Evolutionary conservation across 345 rosid genomes (phyloP).

Genomic region (Camelina neglecta): DNA sequence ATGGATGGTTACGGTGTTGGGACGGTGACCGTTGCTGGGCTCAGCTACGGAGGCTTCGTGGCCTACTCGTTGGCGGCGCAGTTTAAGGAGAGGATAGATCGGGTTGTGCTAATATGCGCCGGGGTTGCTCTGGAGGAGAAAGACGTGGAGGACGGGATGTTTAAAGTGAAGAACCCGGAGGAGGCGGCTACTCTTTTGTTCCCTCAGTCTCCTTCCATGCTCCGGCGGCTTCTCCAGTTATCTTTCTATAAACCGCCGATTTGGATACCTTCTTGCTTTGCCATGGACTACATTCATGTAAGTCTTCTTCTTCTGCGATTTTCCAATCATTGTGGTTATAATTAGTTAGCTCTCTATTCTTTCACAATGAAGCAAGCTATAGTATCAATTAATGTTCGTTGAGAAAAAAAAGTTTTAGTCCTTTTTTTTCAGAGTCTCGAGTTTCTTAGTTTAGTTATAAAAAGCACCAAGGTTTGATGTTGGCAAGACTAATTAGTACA

Average conservation of each 20-base stretch:
- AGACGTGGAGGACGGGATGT: constrained; percentile 74
- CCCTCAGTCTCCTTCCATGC: constrained; percentile 69
- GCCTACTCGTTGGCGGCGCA: constrained; percentile 82
- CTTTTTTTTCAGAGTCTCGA: background rate
- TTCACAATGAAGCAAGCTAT: background rate
- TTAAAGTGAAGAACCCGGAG: constrained; percentile 61
- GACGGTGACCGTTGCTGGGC: constrained; percentile 63
- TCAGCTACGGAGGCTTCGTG: constrained; percentile 90
- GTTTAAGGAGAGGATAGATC: constrained; percentile 66
- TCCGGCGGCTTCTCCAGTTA: constrained; percentile 53
- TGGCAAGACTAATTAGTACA: background rate
- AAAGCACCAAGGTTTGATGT: constrained; percentile 9
- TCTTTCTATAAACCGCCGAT: constrained; percentile 74
- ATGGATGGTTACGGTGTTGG: constrained; percentile 58
- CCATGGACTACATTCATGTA: constrained; percentile 68
- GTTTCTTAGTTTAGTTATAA: constrained; percentile 9
- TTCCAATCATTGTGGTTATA: no score
- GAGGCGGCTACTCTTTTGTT: constrained; percentile 62
- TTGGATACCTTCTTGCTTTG: constrained; percentile 70
- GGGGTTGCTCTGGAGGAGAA: constrained; percentile 85
- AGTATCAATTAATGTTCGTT: background rate
- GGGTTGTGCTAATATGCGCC: constrained; percentile 72
- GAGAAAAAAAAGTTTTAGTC: background rate
- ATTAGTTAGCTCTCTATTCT: no score
- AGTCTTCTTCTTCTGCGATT: constrained; percentile 12